Evolutionary conservation across 2,329 filamentous ascomycete genomes (phyloP), one percentile per base, ranked within the genome.

Genomic region (Furcasterigmium sp.): DNA sequence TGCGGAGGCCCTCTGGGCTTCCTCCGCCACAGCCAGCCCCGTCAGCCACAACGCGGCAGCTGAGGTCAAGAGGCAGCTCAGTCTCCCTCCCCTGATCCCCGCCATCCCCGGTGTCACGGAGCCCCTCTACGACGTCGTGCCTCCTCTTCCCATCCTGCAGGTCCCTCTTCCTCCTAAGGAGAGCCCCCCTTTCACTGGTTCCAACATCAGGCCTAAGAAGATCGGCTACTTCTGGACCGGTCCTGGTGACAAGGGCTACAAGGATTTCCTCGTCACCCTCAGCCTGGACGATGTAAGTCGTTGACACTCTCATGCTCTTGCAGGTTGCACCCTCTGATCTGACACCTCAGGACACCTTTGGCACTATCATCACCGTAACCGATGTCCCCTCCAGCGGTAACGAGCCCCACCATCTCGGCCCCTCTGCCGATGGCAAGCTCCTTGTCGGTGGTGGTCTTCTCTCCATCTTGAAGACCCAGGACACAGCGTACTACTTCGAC

Each of bases 221-320:
- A 77, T 82, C 55, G 79, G 77, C 0, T 81, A 81, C 60, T 81
- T 82, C 62, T 82, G 76, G 76, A 80, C 76, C 41, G 78, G 71
- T 15, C 67, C 78, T 26, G 78, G 75, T 28, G 77, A 82, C 53
- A 81, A 82, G 53, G 53, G 69, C 37, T 77, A 82, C 59, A 73
- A 73, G 55, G 72, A 81, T 50, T 82, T 81, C 57, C 58, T 82
- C 35, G 74, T 74, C 2, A 78, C 77, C 1, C 72, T 75, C 56
- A 76, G 70, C 55, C 68, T 82, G 5, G 78, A 82, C 49, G 78
- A 81, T 64, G 69, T 72, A 51, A 58, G 64, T 50, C 36, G 8
- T n/a, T 28, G 17, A 11, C 14, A 29, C 18, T 5, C 15, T 5
- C n/a, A n/a, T 23, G 25, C 15, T 21, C 36, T 39, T n/a, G 20